Conservation (phyloP, 345 rosid genomes). For the Camelina hispida region DNA sequence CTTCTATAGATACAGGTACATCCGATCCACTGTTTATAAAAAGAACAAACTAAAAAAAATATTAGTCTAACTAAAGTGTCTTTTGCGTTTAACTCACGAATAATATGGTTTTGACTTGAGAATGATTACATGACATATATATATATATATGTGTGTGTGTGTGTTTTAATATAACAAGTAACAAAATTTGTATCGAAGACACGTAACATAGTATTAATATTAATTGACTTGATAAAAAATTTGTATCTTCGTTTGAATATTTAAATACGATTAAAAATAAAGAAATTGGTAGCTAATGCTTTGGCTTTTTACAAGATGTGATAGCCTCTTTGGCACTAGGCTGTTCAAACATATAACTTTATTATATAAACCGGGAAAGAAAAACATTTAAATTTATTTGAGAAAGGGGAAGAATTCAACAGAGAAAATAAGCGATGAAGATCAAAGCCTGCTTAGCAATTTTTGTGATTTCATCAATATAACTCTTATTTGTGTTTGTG, state of each 20-base stretch:
- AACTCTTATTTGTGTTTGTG: background rate
- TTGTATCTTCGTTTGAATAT: background rate
- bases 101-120: too few relatives aligned
- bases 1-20: too few relatives aligned
- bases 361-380: background rate
- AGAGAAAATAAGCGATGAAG: background rate
- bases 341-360: slow-evolving; percentile 2
- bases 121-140: too few relatives aligned
- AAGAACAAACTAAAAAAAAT: too few relatives aligned
- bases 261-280: background rate
- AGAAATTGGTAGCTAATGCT: background rate
- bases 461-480: background rate
- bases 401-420: background rate
- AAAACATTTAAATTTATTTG: background rate
- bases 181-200: too few relatives aligned
- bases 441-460: background rate
- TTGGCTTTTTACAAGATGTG: slow-evolving; percentile 22
- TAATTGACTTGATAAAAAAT: too few relatives aligned
- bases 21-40: too few relatives aligned
- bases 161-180: too few relatives aligned
- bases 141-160: too few relatives aligned
- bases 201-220: too few relatives aligned
- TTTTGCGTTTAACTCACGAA: too few relatives aligned
- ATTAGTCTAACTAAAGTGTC: too few relatives aligned
- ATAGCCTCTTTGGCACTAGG: slow-evolving; percentile 33